These are phyloP conservation scores for Nigrospora osmanthi DNA, from an alignment of 2,329 filamentous ascomycete species.

Conservation along the genomic window DNA sequence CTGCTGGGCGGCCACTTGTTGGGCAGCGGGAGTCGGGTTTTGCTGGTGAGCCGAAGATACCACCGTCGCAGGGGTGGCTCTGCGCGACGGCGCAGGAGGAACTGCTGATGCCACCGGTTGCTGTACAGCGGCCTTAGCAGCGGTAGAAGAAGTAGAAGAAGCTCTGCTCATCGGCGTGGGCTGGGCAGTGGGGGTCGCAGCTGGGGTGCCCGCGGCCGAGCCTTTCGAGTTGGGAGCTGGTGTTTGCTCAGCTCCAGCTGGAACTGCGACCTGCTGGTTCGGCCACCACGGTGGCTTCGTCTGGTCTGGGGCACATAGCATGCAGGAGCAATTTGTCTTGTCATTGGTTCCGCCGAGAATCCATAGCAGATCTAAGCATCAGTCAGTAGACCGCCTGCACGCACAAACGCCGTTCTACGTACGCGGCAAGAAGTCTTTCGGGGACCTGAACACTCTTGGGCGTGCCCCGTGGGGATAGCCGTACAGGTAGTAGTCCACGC, in stretches of 20 bases:
- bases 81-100: not conserved
- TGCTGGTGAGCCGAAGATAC: too few species aligned
- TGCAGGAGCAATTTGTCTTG: slow-evolving; percentile 3
- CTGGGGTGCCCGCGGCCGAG: not conserved
- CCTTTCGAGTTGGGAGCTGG: not conserved
- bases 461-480: slow-evolving; percentile 7
- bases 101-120: not conserved
- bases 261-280: not conserved
- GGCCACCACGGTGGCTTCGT: slow-evolving; percentile 2
- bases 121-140: not conserved
- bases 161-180: slow-evolving; percentile 4
- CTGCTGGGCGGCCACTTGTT: not conserved
- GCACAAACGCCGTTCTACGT: not conserved
- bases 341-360: slow-evolving; percentile 4
- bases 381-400: not conserved
- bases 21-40: not conserved
- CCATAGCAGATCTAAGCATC: slow-evolving; percentile 5
- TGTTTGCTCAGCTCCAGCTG: not conserved
- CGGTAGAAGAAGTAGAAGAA: slow-evolving; percentile 2
- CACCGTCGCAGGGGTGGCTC: too few species aligned
- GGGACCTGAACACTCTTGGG: slow-evolving; percentile 4
- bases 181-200: not conserved
- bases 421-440: slow-evolving; percentile 8
- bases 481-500: slow-evolving; percentile 8
- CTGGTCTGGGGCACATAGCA: slow-evolving; percentile 5